These are phyloP conservation scores for Penicillium griseofulvum DNA, from an alignment of 2,329 filamentous ascomycete species.

Conservation along the genomic window DNA sequence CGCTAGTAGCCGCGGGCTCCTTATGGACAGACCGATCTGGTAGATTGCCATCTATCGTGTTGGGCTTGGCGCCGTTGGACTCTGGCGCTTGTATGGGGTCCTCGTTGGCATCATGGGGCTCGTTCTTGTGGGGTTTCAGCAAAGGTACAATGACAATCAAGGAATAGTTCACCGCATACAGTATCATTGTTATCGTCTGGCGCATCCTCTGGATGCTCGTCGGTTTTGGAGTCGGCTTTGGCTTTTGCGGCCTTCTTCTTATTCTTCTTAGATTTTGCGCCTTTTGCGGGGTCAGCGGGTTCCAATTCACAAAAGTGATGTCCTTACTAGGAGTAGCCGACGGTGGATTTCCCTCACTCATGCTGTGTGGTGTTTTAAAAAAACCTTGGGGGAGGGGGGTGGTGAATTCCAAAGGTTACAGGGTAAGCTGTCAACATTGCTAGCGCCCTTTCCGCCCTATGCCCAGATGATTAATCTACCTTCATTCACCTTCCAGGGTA, in stretches of 20 bases:
- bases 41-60: slow-evolving; percentile 32
- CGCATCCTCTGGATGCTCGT: slow-evolving; percentile 16
- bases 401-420: slow-evolving; percentile 10
- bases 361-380: slow-evolving; percentile 13
- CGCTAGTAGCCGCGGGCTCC: background rate
- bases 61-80: slow-evolving; percentile 39
- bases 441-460: slow-evolving; percentile 24
- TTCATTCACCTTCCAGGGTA: too few species aligned
- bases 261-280: slow-evolving; percentile 56
- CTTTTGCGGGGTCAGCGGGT: slow-evolving; percentile 29
- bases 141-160: slow-evolving; percentile 4
- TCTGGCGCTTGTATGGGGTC: slow-evolving; percentile 12
- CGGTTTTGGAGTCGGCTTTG: slow-evolving; percentile 34
- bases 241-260: slow-evolving; percentile 55
- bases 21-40: slow-evolving; percentile 11
- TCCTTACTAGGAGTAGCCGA: slow-evolving; percentile 24
- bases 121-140: slow-evolving; percentile 22
- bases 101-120: slow-evolving; percentile 13
- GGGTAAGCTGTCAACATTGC: slow-evolving; percentile 37
- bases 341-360: slow-evolving; percentile 22
- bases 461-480: slow-evolving; percentile 12
- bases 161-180: slow-evolving; percentile 7
- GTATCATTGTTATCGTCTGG: slow-evolving; percentile 26
- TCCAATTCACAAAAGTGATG: background rate
- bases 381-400: slow-evolving; percentile 1